Evolutionary conservation across 768 basidiomycete genomes (phyloP).

Genomic region (Phylloporus sp.): DNA sequence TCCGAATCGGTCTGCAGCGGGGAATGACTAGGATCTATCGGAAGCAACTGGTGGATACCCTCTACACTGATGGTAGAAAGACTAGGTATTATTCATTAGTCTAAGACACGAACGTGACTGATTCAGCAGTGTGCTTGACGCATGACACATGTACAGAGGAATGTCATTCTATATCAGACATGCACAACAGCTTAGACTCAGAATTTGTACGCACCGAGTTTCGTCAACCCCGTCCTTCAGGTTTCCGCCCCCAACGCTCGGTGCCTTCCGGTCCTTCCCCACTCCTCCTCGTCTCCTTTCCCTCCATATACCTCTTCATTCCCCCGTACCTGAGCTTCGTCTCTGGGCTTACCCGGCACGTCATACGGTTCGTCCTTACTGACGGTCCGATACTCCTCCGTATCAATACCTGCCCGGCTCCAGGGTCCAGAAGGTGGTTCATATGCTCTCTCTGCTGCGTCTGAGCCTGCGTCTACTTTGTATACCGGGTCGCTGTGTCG

Average conservation of each 20-base stretch:
- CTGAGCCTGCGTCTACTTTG: conserved; percentile 43
- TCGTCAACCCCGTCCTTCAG: conserved; percentile 21
- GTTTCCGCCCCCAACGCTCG: conserved; percentile 35
- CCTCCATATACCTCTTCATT: conserved; percentile 8
- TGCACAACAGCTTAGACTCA: not conserved
- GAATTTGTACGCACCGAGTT: not conserved
- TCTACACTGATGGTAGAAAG: no score
- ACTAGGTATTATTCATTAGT: no score
- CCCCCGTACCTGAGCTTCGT: conserved; percentile 24
- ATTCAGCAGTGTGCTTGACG: no score
- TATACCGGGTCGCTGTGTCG: conserved; percentile 41
- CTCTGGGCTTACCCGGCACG: conserved; percentile 4
- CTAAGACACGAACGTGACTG: no score
- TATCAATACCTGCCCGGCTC: conserved; percentile 39
- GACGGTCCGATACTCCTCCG: conserved; percentile 28
- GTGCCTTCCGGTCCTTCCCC: conserved; percentile 38
- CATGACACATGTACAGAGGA: no score
- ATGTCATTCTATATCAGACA: no score
- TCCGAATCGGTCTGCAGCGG: no score
- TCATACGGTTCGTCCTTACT: conserved; percentile 26
- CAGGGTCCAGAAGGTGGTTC: conserved; percentile 46
- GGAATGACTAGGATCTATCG: no score
- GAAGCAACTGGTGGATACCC: no score
- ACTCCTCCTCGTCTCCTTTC: conserved; percentile 33
- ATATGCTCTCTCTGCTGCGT: conserved; percentile 44